phyloP scores from a whole-genome alignment of 257 asterid genomes.

The Gardenia jasminoides region DNA sequence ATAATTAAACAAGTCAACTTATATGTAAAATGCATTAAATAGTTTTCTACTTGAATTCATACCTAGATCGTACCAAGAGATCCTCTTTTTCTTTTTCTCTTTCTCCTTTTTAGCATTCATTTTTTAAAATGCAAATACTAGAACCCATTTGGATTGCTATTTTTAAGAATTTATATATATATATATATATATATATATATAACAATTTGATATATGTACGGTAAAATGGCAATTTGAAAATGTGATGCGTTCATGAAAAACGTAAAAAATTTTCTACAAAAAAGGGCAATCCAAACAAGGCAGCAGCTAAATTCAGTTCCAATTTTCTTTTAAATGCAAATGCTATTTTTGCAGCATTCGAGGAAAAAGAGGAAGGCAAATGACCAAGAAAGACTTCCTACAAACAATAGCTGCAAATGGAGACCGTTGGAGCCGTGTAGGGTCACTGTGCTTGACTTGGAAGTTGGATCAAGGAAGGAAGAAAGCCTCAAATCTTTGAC shows the following conservation, averaged over 20 bases:
- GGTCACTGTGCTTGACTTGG: neutral
- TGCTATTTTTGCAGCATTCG: neutral
- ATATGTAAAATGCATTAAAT: no score
- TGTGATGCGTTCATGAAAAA: no score
- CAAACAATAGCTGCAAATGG: constrained; percentile 3
- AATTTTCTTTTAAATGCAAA: neutral
- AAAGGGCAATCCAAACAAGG: no score
- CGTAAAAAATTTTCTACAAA: no score
- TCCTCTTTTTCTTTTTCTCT: neutral
- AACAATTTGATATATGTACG: no score
- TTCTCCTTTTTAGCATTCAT: no score
- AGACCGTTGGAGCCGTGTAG: constrained; percentile 7
- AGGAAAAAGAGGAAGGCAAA: neutral
- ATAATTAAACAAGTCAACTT: neutral
- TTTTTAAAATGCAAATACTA: no score
- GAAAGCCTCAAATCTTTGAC: neutral
- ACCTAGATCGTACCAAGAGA: neutral
- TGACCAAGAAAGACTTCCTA: neutral
- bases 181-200: no score
- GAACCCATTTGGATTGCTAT: no score
- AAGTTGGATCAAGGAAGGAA: neutral
- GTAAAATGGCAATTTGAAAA: no score
- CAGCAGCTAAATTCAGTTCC: neutral
- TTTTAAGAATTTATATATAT: no score
- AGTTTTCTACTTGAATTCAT: no score